Percentiles rank a stretch among this genome's conserved stretches.
Conservation (phyloP, 306 rosid species). For the Quercus rubra region DNA sequence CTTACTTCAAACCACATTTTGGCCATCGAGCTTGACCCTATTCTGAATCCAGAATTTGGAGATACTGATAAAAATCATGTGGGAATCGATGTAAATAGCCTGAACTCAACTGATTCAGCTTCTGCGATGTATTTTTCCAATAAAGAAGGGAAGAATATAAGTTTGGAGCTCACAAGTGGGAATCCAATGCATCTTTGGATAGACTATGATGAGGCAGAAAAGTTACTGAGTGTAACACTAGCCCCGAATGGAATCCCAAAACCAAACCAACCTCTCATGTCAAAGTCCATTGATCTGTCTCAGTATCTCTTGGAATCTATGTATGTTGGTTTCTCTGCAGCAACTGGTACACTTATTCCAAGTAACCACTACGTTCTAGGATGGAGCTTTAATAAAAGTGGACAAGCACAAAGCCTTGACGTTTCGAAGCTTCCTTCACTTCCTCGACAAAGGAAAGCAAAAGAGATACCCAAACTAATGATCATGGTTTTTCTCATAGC, state of each 20-base stretch:
- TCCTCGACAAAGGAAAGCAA: background rate
- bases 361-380: too few relatives aligned
- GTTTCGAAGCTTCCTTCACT: background rate
- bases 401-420: too few relatives aligned
- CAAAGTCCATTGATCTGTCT: too few relatives aligned
- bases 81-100: conserved; percentile 30
- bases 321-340: too few relatives aligned
- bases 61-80: conserved; percentile 14
- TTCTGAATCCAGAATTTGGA: background rate
- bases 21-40: conserved; percentile 24
- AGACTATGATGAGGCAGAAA: too few relatives aligned
- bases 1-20: conserved; percentile 20
- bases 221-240: too few relatives aligned
- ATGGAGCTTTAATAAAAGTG: too few relatives aligned
- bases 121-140: conserved; percentile 1
- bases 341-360: too few relatives aligned
- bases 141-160: background rate
- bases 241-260: too few relatives aligned
- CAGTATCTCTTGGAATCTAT: too few relatives aligned
- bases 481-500: background rate
- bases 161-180: background rate
- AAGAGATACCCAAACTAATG: background rate
- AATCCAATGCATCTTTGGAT: too few relatives aligned
- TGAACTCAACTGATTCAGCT: conserved; percentile 8
- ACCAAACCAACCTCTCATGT: too few relatives aligned